These are phyloP conservation scores for Pichia sp. DNA, from an alignment of 1,139 yeast species.

Conservation along the genomic window DNA sequence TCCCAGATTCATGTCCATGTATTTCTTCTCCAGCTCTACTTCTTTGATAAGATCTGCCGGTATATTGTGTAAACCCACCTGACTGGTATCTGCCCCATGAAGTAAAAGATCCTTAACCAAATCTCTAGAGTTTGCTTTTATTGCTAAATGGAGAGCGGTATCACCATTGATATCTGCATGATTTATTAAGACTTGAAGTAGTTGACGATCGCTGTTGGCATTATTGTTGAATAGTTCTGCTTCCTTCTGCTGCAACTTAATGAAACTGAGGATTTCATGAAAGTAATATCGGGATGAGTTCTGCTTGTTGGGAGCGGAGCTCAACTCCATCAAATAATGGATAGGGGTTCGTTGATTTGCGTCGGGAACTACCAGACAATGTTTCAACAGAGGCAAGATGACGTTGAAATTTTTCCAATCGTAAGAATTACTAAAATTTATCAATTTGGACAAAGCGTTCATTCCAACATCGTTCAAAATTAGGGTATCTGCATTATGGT, in stretches of 20 bases:
- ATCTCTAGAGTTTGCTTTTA: slow-evolving; percentile 38
- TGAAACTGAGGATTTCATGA: slow-evolving; percentile 35
- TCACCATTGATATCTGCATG: slow-evolving; percentile 70
- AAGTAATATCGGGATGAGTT: slow-evolving; percentile 39
- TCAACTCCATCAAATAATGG: slow-evolving; percentile 65
- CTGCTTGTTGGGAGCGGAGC: slow-evolving; percentile 47
- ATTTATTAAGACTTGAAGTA: slow-evolving; percentile 58
- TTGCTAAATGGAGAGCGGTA: slow-evolving; percentile 64
- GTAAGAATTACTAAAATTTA: slow-evolving; percentile 82
- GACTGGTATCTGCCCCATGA: slow-evolving; percentile 41
- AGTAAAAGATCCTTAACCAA: slow-evolving; percentile 35
- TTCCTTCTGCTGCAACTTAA: slow-evolving; percentile 29
- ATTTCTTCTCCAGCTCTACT: slow-evolving; percentile 21
- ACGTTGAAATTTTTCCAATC: slow-evolving; percentile 73
- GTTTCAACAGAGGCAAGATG: slow-evolving; percentile 65
- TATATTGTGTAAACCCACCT: slow-evolving; percentile 23
- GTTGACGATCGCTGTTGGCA: slow-evolving; percentile 35
- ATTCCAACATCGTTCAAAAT: slow-evolving; percentile 74
- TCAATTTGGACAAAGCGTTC: slow-evolving; percentile 77
- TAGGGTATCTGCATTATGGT: slow-evolving; percentile 70
- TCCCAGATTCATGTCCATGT: slow-evolving; percentile 1
- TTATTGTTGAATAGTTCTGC: slow-evolving; percentile 28
- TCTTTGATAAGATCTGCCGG: slow-evolving; percentile 26
- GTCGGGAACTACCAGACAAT: slow-evolving; percentile 70
- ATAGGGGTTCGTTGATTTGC: slow-evolving; percentile 67